Conservation (phyloP, 441 rosid species). For the Syzygium malaccense region DNA sequence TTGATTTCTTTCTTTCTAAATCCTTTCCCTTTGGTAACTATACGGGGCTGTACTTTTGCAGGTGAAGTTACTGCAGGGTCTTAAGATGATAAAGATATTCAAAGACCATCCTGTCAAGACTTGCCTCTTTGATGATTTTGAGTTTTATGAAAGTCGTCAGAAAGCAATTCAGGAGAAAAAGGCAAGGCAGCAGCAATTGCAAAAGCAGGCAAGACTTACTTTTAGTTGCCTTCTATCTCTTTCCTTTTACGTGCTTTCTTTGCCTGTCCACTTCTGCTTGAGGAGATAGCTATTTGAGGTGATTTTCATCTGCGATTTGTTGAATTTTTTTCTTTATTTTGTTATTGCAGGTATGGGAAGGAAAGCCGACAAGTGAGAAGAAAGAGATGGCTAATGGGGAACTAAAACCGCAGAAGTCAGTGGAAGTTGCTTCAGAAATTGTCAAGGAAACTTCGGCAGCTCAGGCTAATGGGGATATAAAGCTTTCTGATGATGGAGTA, state of each 20-base stretch:
- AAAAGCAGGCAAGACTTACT: slow-evolving; percentile 47
- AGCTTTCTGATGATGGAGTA: slow-evolving; percentile 25
- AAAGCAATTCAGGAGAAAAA: slow-evolving; percentile 78
- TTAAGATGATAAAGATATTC: slow-evolving; percentile 72
- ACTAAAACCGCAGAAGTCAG: slow-evolving; percentile 9
- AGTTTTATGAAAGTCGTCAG: slow-evolving; percentile 74
- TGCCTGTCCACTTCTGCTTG: not conserved
- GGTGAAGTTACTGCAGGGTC: slow-evolving; percentile 72
- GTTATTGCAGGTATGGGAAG: slow-evolving; percentile 44
- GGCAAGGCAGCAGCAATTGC: slow-evolving; percentile 58
- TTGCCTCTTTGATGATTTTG: slow-evolving; percentile 85
- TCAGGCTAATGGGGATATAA: slow-evolving; percentile 30
- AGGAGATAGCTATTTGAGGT: not conserved
- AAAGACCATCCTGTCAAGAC: slow-evolving; percentile 67
- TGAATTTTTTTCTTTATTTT: not conserved
- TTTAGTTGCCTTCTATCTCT: not conserved
- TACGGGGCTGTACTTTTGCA: slow-evolving; percentile 12
- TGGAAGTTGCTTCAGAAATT: slow-evolving; percentile 19
- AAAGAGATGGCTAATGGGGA: slow-evolving; percentile 25
- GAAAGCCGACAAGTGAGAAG: slow-evolving; percentile 40
- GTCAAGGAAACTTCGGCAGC: slow-evolving; percentile 22
- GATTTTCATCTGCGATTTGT: not conserved
- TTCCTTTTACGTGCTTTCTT: not conserved
- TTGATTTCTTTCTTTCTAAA: not conserved
- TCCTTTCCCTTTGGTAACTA: not conserved